Evolutionary conservation across 768 basidiomycete species (phyloP), one percentile per base, ranked within the genome.

Genomic region (Lactarius sp.): DNA sequence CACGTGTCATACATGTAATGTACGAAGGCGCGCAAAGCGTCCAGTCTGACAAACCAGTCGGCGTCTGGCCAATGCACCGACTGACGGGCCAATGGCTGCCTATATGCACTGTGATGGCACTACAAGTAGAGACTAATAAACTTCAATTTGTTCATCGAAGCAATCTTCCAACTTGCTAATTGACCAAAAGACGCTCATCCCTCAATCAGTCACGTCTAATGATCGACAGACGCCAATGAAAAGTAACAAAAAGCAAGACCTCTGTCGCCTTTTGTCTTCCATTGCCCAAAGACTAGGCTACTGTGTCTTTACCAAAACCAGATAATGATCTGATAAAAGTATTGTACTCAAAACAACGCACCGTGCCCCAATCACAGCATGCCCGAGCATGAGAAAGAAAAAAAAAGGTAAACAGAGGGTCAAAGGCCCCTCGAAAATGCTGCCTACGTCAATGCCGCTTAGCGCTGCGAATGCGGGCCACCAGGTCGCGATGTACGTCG

Each of bases 261-360:
- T 47, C 20, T 47, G 46, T 46, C 20, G 16, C 46, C n/a, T 20
- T 47, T 20, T 8, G 46, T 4, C 46, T 20, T 6, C 46, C 18
- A 20, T n/a, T 47, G 46, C 46, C 42, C 18, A 6, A 44, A 44
- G 14, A 44, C 27, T 52, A 46, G 16, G 51, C 41, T 54, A 60
- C 41, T 51, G 31, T 44, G 44, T 61, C 60, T 51, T 58, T 56
- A 47, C 52, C 62, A 39, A 47, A 13, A 10, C 58, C 42, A 33
- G 52, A 39, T 34, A 22, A 31, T 51, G 22, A 18, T 63, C 56
- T 53, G 36, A 59, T 55, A 64, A 53, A 49, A 59, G 37, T 54
- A 59, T 59, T 33, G n/a, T 54, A 50, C 62, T 42, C 37, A 34
- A 37, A 36, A 58, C 18, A 47, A 62, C 20, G 27, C n/a, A 39